Conservation (phyloP, 2,329 filamentous ascomycete genomes). For the Fusarium concolor region DNA sequence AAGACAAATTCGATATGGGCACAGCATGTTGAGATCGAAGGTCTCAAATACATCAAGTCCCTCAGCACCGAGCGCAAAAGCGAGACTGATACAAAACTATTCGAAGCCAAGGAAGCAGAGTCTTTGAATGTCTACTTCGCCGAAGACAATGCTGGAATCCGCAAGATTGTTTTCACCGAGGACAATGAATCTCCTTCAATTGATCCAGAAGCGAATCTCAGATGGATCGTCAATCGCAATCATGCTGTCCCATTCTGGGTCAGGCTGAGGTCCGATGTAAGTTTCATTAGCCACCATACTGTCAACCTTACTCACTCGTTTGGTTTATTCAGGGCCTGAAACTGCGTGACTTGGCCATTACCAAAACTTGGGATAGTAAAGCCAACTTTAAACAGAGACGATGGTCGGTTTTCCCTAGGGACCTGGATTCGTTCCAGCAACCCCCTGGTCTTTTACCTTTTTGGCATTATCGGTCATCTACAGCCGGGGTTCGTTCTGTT, state of each 20-base stretch:
- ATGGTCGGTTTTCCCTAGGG: too few species aligned
- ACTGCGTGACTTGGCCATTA: background rate
- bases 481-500: background rate
- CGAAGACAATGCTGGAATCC: background rate
- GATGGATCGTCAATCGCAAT: background rate
- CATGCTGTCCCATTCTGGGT: background rate
- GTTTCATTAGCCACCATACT: background rate
- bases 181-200: background rate
- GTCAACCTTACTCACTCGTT: background rate
- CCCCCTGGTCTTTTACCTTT: too few species aligned
- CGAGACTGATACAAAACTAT: too few species aligned
- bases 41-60: background rate
- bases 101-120: too few species aligned
- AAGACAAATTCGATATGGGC: background rate
- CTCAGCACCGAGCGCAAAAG: background rate
- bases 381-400: too few species aligned
- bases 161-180: background rate
- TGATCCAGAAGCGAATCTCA: background rate
- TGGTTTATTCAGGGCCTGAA: background rate
- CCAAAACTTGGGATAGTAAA: too few species aligned
- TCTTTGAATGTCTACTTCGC: background rate
- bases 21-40: background rate
- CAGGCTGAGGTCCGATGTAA: background rate
- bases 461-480: accelerated
- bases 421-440: accelerated